Percentiles rank a stretch among this genome's conserved stretches.
Evolutionary conservation across 1,139 yeast species (phyloP).

Genomic region (Scheffersomyces quercinus): DNA sequence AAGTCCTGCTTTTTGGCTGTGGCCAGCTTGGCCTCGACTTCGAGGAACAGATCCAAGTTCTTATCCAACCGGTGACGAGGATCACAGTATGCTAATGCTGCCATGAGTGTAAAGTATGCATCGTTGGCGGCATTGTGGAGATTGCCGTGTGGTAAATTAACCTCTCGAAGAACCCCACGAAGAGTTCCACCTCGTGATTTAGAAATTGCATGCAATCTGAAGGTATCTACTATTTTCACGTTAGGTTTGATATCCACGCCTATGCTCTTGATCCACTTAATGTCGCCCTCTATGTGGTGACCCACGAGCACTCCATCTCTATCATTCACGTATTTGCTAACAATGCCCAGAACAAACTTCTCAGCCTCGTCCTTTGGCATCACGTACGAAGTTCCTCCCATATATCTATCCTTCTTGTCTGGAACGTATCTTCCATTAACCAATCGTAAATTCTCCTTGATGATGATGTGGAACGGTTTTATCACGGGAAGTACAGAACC

Average conservation of each 20-base stretch:
- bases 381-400: constrained; percentile 20
- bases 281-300: constrained; percentile 22
- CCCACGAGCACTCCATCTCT: constrained; percentile 22
- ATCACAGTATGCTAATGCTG: constrained; percentile 24
- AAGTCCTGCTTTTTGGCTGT: constrained; percentile 11
- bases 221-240: constrained; percentile 19
- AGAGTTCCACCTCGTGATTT: constrained; percentile 19
- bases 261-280: constrained; percentile 20
- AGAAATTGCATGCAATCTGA: constrained; percentile 14
- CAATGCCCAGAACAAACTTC: constrained; percentile 10
- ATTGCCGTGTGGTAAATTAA: constrained; percentile 22
- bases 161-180: constrained; percentile 19
- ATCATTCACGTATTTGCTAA: constrained; percentile 14
- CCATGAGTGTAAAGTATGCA: constrained; percentile 27
- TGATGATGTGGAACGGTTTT: constrained; percentile 18
- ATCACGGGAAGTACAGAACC: constrained; percentile 17
- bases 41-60: constrained; percentile 14
- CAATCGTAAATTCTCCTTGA: constrained; percentile 15
- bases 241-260: constrained; percentile 14
- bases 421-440: constrained; percentile 21
- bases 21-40: constrained; percentile 7
- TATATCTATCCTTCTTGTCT: constrained; percentile 18
- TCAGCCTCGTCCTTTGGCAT: constrained; percentile 12
- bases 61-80: constrained; percentile 17
- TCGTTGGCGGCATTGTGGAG: constrained; percentile 31